Evolutionary conservation across 495 filamentous ascomycete species (phyloP).

Genomic region (Aspergillus funiculosus): DNA sequence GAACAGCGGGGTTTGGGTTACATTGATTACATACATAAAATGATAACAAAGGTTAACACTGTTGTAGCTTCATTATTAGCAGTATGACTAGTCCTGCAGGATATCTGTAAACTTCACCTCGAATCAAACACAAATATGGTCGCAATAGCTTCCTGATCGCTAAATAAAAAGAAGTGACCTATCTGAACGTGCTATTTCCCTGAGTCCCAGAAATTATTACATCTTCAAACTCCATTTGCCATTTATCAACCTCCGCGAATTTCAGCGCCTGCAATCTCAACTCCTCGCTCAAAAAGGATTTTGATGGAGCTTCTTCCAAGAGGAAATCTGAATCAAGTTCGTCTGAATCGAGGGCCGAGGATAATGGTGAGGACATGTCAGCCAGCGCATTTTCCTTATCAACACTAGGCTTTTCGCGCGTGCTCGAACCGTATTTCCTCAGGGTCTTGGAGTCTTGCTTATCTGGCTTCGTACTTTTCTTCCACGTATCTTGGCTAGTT

Average conservation of each 20-base stretch:
- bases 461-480: conserved; percentile 8
- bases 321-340: conserved; percentile 26
- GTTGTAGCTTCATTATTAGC: no score
- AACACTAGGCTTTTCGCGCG: background rate
- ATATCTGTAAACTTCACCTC: background rate
- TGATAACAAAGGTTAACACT: no score
- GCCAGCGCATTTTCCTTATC: conserved; percentile 31
- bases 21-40: no score
- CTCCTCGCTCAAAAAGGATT: conserved; percentile 31
- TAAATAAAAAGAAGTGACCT: no score
- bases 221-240: conserved; percentile 70
- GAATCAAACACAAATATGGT: background rate
- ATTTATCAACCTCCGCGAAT: conserved; percentile 64
- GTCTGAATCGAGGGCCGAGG: conserved; percentile 36
- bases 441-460: background rate
- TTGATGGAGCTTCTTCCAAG: conserved; percentile 13
- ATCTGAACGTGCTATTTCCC: conserved; percentile 19
- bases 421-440: conserved; percentile 9
- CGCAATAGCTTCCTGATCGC: no score
- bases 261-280: conserved; percentile 42
- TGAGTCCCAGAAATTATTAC: conserved; percentile 31
- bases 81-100: no score
- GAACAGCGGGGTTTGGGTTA: conserved; percentile 9
- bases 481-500: conserved; percentile 2
- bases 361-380: conserved; percentile 33